A percentile compares a stretch with the other conserved stretches of the same genome.
Conservation (phyloP, 1,284 basidiomycete genomes). For the Ustilago tritici region DNA sequence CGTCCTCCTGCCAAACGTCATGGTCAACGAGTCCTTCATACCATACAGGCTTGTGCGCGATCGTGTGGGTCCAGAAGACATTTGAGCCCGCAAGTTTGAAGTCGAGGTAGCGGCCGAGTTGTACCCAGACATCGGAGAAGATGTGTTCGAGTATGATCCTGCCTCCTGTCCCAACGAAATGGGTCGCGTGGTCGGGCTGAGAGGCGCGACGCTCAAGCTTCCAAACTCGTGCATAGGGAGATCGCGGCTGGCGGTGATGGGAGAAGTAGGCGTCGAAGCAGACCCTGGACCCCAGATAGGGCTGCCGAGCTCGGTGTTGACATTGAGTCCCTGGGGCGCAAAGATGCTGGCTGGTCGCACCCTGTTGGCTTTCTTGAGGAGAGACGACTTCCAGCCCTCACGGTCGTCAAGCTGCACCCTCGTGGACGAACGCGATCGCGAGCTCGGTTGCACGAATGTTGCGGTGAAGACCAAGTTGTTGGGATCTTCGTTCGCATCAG, state of each 20-base stretch:
- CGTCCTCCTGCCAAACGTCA: constrained; percentile 33
- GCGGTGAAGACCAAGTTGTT: constrained; percentile 49
- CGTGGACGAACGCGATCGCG: constrained; percentile 43
- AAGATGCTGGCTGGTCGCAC: constrained; percentile 45
- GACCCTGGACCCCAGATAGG: constrained; percentile 36
- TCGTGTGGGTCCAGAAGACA: constrained; percentile 23
- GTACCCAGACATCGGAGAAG: constrained; percentile 31
- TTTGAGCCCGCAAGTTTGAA: constrained; percentile 21
- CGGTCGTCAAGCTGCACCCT: constrained; percentile 35
- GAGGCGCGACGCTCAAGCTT: constrained; percentile 19
- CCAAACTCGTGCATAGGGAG: constrained; percentile 43
- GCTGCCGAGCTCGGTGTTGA: constrained; percentile 38
- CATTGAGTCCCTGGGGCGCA: constrained; percentile 32
- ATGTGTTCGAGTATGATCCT: constrained; percentile 26
- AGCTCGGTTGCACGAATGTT: constrained; percentile 42
- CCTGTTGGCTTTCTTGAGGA: constrained; percentile 45
- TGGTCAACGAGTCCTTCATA: constrained; percentile 45
- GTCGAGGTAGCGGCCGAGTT: constrained; percentile 36
- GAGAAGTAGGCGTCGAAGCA: constrained; percentile 44
- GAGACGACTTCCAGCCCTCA: constrained; percentile 46
- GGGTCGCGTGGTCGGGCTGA: constrained; percentile 24
- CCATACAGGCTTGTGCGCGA: constrained; percentile 40
- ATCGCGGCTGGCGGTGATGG: constrained; percentile 21
- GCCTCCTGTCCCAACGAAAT: constrained; percentile 16
- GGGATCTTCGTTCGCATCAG: constrained; percentile 32